Evolutionary conservation across 2,329 filamentous ascomycete genomes (phyloP), one percentile per base, ranked within the genome.

Genomic region (Myriosclerotinia duriaeana): DNA sequence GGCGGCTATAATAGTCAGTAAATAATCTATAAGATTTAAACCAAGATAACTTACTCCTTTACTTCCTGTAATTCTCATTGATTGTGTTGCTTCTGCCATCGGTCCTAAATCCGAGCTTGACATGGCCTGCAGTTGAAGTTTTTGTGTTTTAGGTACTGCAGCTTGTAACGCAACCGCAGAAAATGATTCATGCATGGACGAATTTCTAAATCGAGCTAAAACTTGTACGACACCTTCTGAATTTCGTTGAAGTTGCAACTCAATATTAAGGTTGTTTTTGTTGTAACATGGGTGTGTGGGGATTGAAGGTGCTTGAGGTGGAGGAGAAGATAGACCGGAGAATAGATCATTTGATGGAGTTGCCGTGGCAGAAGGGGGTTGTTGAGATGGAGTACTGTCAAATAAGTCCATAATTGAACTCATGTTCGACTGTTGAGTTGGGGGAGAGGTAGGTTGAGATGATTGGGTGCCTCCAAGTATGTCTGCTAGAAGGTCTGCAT

Each of bases 71-170:
- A 99, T 87, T 75, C 92, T 90, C 92, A 99, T 96, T 74, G 88
- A 84, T 80, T 98, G 95, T 68, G 89, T 93, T 20, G 93, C 94
- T 76, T 97, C 93, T 53, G 89, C 86, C 17, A 92, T 92, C 8
- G 88, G 87, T 15, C 82, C 86, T 53, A 99, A 77, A 42, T 96
- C 91, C 5, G 88, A 81, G 71, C 87, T 91, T 71, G 92, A 96
- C 71, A 99, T 97, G 67, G 89, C 92, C 77, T 96, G 89, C 71
- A 99, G 81, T 77, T 97, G 93, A 74, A 99, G 80, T 77, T 95
- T 97, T 79, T 99, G 95, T 54, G 91, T 92, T 80, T 98, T 99
- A 11, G 95, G 95, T 64, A 99, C 95, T 0, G 95, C 95, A 53
- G 94, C 95, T 78, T 99, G 95, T 71, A 99, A 78, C 36, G 91